Evolutionary conservation across 2,329 filamentous ascomycete genomes (phyloP).

Genomic region (Dactylellina parvicollis): DNA sequence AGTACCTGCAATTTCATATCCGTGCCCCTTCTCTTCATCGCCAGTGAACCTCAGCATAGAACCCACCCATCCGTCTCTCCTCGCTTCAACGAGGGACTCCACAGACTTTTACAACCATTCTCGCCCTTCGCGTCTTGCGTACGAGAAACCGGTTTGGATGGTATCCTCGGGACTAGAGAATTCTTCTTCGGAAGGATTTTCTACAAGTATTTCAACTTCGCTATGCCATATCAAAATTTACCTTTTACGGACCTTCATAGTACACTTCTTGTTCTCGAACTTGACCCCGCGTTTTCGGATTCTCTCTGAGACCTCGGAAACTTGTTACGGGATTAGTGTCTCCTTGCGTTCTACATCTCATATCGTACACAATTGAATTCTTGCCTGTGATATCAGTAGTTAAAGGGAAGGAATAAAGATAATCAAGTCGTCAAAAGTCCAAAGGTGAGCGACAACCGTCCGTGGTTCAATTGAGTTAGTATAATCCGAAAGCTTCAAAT

Average conservation of each 20-base stretch:
- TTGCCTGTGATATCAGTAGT: not conserved
- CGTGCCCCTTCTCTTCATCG: not conserved
- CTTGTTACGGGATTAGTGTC: constrained; percentile 54
- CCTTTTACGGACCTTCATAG: constrained; percentile 55
- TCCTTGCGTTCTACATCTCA: constrained; percentile 56
- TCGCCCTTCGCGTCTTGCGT: constrained; percentile 47
- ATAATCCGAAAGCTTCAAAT: too few species aligned
- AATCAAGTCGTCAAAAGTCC: not conserved
- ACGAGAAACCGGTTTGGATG: constrained; percentile 51
- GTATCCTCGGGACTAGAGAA: constrained; percentile 1
- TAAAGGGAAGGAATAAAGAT: too few species aligned
- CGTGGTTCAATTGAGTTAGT: too few species aligned
- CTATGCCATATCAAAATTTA: constrained; percentile 54
- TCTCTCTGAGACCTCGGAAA: constrained; percentile 4
- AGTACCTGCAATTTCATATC: not conserved
- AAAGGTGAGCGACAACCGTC: not conserved
- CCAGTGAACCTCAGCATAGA: constrained; percentile 13
- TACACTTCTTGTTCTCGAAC: constrained; percentile 51
- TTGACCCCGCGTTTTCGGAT: constrained; percentile 2
- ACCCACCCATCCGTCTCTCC: constrained; percentile 51
- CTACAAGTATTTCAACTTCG: constrained; percentile 3
- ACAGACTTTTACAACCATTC: constrained; percentile 51
- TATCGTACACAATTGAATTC: not conserved
- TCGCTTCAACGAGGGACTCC: not conserved
- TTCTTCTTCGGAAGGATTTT: constrained; percentile 21